Evolutionary conservation across 2,329 filamentous ascomycete species (phyloP), one percentile per base, ranked within the genome.

Genomic region (Scedosporium boydii): DNA sequence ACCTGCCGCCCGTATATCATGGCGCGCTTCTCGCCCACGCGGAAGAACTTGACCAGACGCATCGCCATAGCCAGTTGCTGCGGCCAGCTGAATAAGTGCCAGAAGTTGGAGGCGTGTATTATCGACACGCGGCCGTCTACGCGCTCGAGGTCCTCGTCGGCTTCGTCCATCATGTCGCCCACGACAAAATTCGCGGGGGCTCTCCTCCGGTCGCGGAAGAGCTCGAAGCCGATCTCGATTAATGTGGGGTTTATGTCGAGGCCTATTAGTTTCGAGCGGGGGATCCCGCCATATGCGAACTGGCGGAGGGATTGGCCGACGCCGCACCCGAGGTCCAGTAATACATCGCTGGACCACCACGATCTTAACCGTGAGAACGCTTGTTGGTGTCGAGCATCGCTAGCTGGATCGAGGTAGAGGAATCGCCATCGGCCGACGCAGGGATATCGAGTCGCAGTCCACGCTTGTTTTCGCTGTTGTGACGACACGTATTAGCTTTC

Each of bases 171-270:
- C 64, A 84, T 71, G 64, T 85, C 79, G 21, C 80, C 82, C 3
- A 76, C 68, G 34, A 86, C 71, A 65, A 86, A 84, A 55, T 41
- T 12, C 0, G 62, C 65, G 2, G 61, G 61, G 6, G 69, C 65
- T 6, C 64, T 65, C 16, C 65, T 66, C 18, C 66, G 63, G 64
- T 88, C 87, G 56, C 79, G 77, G 72, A 89, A 90, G 21, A 90
- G 75, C 61, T 87, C 83, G 69, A 87, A 85, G 29, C 84, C 84
- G n/a, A 83, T 70, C 10, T 83, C 76, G 60, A 85, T 75, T 66
- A 85, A 82, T n/a, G 73, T 73, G 21, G 74, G 66, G 53, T 79
- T 75, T 3, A 82, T 65, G 64, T 85, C 82, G 3, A 75, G 73
- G 18, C 80, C 82, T 63, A 78, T 78, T n/a, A 85, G 70, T 56